These are phyloP conservation scores for button mushroom (Agaricus bisporus) DNA, from an alignment of 768 basidiomycete species.

Conservation along the genomic window DNA sequence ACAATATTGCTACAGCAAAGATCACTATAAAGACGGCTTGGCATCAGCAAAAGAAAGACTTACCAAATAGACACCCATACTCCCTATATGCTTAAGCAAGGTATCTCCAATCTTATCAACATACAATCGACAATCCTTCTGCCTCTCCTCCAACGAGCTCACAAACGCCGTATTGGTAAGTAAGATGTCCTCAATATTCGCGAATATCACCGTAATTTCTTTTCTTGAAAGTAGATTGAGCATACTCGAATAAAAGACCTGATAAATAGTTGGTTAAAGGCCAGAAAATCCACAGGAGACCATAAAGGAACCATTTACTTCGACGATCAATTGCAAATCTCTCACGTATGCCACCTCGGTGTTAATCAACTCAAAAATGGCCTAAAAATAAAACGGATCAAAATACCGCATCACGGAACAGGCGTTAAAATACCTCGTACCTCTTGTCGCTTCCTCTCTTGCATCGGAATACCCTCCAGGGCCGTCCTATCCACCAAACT, in stretches of 20 bases:
- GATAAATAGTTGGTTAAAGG: background rate
- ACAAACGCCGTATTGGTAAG: constrained; percentile 87
- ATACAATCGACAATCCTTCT: constrained; percentile 88
- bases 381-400: constrained; percentile 29
- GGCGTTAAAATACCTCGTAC: constrained; percentile 25
- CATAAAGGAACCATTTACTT: constrained; percentile 40
- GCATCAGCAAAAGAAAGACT: constrained; percentile 13
- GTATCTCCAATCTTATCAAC: constrained; percentile 87
- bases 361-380: constrained; percentile 91
- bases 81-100: constrained; percentile 63
- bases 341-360: constrained; percentile 90
- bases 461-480: constrained; percentile 68
- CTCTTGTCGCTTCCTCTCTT: constrained; percentile 87
- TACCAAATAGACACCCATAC: constrained; percentile 80
- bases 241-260: constrained; percentile 86
- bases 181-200: constrained; percentile 90
- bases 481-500: constrained; percentile 85
- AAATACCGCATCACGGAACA: background rate
- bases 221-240: constrained; percentile 66
- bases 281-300: background rate
- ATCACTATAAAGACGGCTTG: background rate
- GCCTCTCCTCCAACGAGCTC: constrained; percentile 85
- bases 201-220: constrained; percentile 79
- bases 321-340: constrained; percentile 87
- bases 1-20: constrained; percentile 65